Base-by-base conservation (phyloP, 805 yeast species). In the Kodamaea kakaduensis region DNA sequence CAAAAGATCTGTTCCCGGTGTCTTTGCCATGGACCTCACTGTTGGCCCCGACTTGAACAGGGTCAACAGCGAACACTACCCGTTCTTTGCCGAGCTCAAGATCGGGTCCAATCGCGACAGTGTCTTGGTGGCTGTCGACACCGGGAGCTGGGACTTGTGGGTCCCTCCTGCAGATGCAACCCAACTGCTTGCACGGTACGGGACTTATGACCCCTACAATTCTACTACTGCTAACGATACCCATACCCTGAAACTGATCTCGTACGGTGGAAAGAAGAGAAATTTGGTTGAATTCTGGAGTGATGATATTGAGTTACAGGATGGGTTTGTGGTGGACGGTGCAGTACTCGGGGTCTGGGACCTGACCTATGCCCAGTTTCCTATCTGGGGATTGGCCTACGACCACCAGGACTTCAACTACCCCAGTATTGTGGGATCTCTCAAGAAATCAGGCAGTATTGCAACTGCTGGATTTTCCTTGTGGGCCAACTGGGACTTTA, bases 371-470 rank as follows among this genome's bases (percentile, higher is more conserved):
- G 19, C 10, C 19, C 5, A 26, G 6, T 26, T 16, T 16, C 29
- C 29, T 6, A 14, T 6, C 23, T 30, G 17, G 34, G 43, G 17
- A 34, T 32, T 14, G 39, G 40, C n/a, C 58, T 55, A 6, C 45
- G 50, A 5, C 36, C 46, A 17, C 54, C 53, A 6, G 41, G 31
- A 35, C n/a, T 17, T 15, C 10, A 85, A 86, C 58, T 16, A 17
- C 9, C 67, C 73, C 36, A 85, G 85, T 53, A 59, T 85, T 38
- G 95, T 95, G 0, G 46, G 66, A 35, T 70, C 71, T 40, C 57
- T 86, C 64, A 77, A 69, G 32, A 52, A 61, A 21, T 71, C 73
- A 36, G 89, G 88, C 0, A 46, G 71, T 25, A 83, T 78, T 42
- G 48, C 68, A 27, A 68, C 71, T 32, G 65, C 67, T 20, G 74